Percentiles rank a stretch among this genome's conserved stretches.
Conservation (phyloP, 78 protist species). For the Pigoraptor vietnamica region DNA sequence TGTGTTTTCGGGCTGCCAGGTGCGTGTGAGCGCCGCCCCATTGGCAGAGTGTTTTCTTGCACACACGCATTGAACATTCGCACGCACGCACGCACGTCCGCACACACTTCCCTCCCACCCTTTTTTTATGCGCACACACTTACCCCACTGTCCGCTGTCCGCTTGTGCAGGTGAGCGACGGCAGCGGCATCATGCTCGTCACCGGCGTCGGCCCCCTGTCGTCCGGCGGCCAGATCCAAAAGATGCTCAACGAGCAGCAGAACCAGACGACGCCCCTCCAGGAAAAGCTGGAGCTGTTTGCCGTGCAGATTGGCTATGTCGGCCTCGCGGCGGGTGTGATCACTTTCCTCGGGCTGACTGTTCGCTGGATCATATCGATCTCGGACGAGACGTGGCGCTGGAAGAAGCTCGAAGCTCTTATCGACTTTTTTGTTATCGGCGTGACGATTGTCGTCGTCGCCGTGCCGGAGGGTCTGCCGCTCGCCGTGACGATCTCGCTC, state of each 20-base stretch:
- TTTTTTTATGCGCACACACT: no score
- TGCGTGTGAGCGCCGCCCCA: no score
- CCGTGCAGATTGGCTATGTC: slow-evolving; percentile 32
- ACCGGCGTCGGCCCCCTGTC: slow-evolving; percentile 58
- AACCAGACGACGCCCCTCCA: slow-evolving; percentile 86
- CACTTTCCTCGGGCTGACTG: slow-evolving; percentile 13
- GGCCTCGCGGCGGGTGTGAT: slow-evolving; percentile 18
- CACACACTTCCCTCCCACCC: no score
- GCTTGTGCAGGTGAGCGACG: slow-evolving; percentile 58
- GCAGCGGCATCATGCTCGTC: slow-evolving; percentile 58
- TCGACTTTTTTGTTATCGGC: slow-evolving; percentile 36
- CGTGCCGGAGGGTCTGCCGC: slow-evolving; percentile 96
- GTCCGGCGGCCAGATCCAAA: background rate
- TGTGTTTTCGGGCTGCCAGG: slow-evolving; percentile 39
- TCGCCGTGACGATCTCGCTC: slow-evolving; percentile 95
- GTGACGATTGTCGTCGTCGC: slow-evolving; percentile 95
- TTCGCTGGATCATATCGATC: background rate
- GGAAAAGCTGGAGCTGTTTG: slow-evolving; percentile 62
- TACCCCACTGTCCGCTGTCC: no score
- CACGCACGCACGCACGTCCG: no score
- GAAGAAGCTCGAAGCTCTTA: slow-evolving; percentile 19
- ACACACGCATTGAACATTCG: no score
- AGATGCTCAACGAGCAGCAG: background rate
- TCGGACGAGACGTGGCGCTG: slow-evolving; percentile 7
- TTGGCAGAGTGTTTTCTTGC: no score